Conservation (phyloP, 2,329 filamentous ascomycete species). For the Penicillium brasilianum region DNA sequence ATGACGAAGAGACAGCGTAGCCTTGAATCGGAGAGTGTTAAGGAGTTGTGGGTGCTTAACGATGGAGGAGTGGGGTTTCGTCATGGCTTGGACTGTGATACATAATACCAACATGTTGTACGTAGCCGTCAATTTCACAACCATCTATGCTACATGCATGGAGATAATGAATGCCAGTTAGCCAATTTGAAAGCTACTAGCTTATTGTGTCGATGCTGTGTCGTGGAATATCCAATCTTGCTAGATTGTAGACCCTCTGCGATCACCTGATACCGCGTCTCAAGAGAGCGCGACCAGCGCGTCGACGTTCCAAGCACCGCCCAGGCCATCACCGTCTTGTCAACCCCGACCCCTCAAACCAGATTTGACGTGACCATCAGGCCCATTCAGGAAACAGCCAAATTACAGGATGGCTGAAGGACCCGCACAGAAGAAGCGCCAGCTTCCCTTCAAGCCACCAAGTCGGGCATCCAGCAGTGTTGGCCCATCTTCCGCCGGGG, state of each 20-base stretch:
- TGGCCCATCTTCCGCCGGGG: slow-evolving; percentile 29
- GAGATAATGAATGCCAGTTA: not conserved
- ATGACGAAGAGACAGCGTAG: not conserved
- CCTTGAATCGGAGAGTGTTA: too few relatives aligned
- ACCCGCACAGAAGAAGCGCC: slow-evolving; percentile 43
- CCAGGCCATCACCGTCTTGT: not conserved
- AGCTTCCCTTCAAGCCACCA: slow-evolving; percentile 53
- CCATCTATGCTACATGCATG: too few relatives aligned
- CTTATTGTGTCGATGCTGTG: not conserved
- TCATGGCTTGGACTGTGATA: too few relatives aligned
- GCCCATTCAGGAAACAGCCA: not conserved
- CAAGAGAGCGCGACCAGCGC: slow-evolving; percentile 22
- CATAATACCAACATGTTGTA: too few relatives aligned
- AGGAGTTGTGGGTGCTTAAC: too few relatives aligned
- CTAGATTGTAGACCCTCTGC: not conserved
- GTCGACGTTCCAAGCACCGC: slow-evolving; percentile 1
- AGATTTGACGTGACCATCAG: not conserved
- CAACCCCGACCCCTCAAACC: not conserved
- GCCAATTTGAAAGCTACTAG: not conserved
- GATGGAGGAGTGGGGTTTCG: too few relatives aligned
- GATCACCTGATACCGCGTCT: slow-evolving; percentile 33
- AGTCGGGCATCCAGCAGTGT: slow-evolving; percentile 36
- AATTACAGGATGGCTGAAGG: slow-evolving; percentile 35
- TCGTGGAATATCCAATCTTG: not conserved
- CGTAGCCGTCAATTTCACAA: too few relatives aligned